phyloP scores from a whole-genome alignment of 2,329 filamentous ascomycete genomes.

The Scopulariopsis brevicaulis region DNA sequence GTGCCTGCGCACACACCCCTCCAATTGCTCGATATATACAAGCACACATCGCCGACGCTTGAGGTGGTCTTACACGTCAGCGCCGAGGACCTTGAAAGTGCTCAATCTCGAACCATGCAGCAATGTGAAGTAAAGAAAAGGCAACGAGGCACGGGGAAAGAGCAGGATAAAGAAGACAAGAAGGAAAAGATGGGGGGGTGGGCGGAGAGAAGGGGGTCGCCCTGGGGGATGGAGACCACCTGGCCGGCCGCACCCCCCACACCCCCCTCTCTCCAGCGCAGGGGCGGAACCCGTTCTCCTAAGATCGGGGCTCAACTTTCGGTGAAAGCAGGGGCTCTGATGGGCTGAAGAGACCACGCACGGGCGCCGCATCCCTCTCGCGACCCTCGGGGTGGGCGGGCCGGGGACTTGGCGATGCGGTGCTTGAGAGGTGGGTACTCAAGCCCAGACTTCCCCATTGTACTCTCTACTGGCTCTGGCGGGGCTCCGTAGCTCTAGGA shows the following conservation, averaged over 20 bases:
- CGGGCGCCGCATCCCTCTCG: not conserved
- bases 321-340: constrained; percentile 4
- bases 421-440: not conserved
- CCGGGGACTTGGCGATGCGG: constrained; percentile 3
- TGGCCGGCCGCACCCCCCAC: not conserved
- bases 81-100: not conserved
- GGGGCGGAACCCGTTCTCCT: not conserved
- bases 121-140: not conserved
- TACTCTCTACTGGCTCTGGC: not conserved
- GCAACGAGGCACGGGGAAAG: not conserved
- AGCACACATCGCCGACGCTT: not conserved
- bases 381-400: not conserved
- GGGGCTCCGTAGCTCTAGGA: not conserved
- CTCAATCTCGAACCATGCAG: not conserved
- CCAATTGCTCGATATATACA: not conserved
- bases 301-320: constrained; percentile 1
- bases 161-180: not conserved
- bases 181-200: not conserved
- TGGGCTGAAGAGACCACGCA: not conserved
- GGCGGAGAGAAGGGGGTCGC: not conserved
- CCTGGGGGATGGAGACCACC: not conserved
- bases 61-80: not conserved
- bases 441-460: not conserved
- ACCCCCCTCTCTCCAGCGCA: not conserved
- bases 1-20: too few relatives aligned